Conservation (phyloP, 1,284 basidiomycete species). For the Trichosporon coremiiforme region DNA sequence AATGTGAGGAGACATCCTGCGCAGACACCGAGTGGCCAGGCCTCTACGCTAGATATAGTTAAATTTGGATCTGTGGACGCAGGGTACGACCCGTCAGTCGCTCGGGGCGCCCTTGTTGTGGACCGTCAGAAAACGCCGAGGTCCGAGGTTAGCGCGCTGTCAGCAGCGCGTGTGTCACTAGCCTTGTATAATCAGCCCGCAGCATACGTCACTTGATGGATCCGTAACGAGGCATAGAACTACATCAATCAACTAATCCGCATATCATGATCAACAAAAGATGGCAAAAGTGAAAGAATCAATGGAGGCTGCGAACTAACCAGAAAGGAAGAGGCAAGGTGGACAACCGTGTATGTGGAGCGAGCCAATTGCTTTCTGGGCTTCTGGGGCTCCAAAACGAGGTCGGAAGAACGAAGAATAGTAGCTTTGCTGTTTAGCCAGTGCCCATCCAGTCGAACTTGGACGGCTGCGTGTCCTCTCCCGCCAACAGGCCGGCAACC, state of each 20-base stretch:
- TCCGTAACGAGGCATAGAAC: not conserved
- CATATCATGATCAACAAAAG: conserved; percentile 3
- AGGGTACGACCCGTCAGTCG: not conserved
- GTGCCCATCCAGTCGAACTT: conserved; percentile 26
- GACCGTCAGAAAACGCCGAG: not conserved
- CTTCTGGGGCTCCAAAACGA: not conserved
- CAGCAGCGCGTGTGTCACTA: not conserved
- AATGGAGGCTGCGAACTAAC: not conserved
- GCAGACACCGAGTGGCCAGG: not conserved
- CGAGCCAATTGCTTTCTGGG: not conserved
- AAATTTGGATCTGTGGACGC: not conserved
- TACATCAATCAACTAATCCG: conserved; percentile 1
- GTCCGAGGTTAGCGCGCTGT: not conserved
- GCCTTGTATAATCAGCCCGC: not conserved
- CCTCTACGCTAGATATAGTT: not conserved
- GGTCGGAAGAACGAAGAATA: not conserved
- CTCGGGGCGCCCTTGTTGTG: not conserved
- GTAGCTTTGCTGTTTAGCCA: not conserved
- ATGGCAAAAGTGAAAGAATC: not conserved
- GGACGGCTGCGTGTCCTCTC: conserved; percentile 27
- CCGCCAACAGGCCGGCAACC: conserved; percentile 25
- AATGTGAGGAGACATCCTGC: not conserved
- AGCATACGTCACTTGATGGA: not conserved
- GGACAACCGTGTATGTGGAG: not conserved
- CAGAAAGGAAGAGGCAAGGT: not conserved